phyloP scores from a whole-genome alignment of 352 stramenopile genomes.

The Phytophthora rubi region DNA sequence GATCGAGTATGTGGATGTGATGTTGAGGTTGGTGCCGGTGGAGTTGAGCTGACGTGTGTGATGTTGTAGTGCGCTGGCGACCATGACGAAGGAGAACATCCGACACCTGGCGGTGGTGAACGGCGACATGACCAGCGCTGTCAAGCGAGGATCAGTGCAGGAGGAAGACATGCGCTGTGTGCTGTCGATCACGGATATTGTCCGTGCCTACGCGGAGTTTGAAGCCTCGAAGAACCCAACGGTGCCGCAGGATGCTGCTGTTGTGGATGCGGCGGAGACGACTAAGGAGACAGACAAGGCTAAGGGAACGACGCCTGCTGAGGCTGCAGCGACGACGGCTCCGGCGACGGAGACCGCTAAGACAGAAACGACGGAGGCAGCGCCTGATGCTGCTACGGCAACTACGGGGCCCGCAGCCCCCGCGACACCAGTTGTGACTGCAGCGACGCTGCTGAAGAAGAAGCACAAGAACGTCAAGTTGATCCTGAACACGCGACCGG shows the following conservation, averaged over 20 bases:
- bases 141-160: constrained; percentile 78
- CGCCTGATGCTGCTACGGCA: constrained; percentile 2
- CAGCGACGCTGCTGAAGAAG: constrained; percentile 78
- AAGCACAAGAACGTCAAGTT: constrained; percentile 85
- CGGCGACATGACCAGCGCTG: constrained; percentile 70
- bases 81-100: constrained; percentile 90
- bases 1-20: constrained; percentile 63
- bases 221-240: constrained; percentile 59
- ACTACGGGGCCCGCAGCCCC: constrained; percentile 6
- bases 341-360: constrained; percentile 9
- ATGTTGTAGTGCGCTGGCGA: constrained; percentile 67
- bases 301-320: constrained; percentile 17
- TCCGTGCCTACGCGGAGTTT: constrained; percentile 77
- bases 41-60: constrained; percentile 1
- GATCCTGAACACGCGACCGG: constrained; percentile 81
- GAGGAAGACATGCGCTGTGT: constrained; percentile 88
- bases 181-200: constrained; percentile 87
- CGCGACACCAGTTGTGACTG: constrained; percentile 47
- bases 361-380: constrained; percentile 14
- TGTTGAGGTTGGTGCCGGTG: neutral
- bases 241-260: constrained; percentile 3
- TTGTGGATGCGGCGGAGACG: neutral
- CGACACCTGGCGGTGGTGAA: constrained; percentile 85
- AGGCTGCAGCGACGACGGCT: neutral
- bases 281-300: constrained; percentile 8